phyloP scores from a whole-genome alignment of 768 basidiomycete species.

The Termitomyces titanicus region DNA sequence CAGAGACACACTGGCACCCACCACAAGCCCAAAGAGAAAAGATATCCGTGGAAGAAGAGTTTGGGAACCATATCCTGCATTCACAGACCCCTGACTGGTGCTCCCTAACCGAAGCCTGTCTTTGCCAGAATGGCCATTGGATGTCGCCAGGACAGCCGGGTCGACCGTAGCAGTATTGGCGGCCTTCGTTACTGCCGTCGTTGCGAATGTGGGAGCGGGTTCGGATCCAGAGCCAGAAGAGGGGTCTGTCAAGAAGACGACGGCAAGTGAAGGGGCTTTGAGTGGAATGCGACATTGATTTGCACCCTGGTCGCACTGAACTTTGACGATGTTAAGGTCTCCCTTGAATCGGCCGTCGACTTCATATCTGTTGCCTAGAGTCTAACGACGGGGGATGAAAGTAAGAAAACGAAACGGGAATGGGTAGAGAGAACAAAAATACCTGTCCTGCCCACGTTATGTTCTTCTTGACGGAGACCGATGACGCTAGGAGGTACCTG shows the following conservation, averaged over 20 bases:
- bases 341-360: conserved; percentile 70
- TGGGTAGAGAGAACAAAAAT: conserved; percentile 11
- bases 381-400: conserved; percentile 30
- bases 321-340: conserved; percentile 46
- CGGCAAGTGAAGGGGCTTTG: conserved; percentile 68
- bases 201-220: conserved; percentile 46
- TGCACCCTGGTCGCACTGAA: conserved; percentile 51
- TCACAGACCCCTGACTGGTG: conserved; percentile 25
- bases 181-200: conserved; percentile 50
- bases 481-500: conserved; percentile 55
- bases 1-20: background rate
- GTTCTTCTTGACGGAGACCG: conserved; percentile 58
- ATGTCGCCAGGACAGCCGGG: conserved; percentile 47
- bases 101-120: conserved; percentile 22
- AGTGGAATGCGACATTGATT: conserved; percentile 61
- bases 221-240: conserved; percentile 22
- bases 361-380: conserved; percentile 56
- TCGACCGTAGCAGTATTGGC: conserved; percentile 55
- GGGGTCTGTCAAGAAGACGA: conserved; percentile 61
- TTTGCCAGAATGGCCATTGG: conserved; percentile 37
- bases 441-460: conserved; percentile 81
- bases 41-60: background rate
- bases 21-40: background rate
- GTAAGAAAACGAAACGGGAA: no score
- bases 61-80: background rate